Conservation (phyloP, 2,329 filamentous ascomycete species). For the Talaromyces islandicus region DNA sequence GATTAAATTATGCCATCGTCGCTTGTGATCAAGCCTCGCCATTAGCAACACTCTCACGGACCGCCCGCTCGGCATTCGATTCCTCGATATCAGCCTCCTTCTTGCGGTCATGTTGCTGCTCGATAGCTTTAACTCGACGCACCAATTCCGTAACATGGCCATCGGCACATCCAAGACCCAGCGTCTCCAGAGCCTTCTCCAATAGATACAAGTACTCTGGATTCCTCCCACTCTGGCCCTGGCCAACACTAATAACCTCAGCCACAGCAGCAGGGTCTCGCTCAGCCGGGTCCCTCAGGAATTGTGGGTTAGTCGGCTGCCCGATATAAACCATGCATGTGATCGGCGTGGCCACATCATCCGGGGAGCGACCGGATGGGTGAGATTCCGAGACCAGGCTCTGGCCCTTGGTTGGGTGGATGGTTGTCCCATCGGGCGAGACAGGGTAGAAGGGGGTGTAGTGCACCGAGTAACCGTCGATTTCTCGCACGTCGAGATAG, state of each 20-base stretch:
- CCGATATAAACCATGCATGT: slow-evolving; percentile 84
- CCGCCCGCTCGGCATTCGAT: slow-evolving; percentile 23
- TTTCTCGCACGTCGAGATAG: slow-evolving; percentile 93
- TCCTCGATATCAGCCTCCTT: slow-evolving; percentile 24
- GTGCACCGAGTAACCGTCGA: slow-evolving; percentile 94
- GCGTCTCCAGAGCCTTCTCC: slow-evolving; percentile 64
- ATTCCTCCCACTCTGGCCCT: slow-evolving; percentile 83
- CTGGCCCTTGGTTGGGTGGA: neutral
- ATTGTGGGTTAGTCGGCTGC: slow-evolving; percentile 87
- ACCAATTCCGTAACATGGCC: slow-evolving; percentile 80
- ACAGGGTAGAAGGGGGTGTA: slow-evolving; percentile 75
- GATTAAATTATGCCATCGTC: neutral
- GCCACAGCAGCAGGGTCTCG: slow-evolving; percentile 75
- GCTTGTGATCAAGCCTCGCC: neutral
- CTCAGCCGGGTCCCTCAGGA: slow-evolving; percentile 49
- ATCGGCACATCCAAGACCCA: slow-evolving; percentile 74
- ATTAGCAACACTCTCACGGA: slow-evolving; percentile 18
- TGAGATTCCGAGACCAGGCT: neutral
- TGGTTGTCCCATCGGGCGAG: slow-evolving; percentile 12
- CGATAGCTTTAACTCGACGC: slow-evolving; percentile 60
- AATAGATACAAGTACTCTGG: slow-evolving; percentile 81
- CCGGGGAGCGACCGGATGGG: slow-evolving; percentile 3
- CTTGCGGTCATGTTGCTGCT: slow-evolving; percentile 27
- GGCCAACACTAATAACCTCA: slow-evolving; percentile 68
- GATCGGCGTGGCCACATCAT: slow-evolving; percentile 26